These are phyloP conservation scores for Alternaria tenuissima DNA, from an alignment of 2,329 filamentous ascomycete genomes.

Conservation along the genomic window DNA sequence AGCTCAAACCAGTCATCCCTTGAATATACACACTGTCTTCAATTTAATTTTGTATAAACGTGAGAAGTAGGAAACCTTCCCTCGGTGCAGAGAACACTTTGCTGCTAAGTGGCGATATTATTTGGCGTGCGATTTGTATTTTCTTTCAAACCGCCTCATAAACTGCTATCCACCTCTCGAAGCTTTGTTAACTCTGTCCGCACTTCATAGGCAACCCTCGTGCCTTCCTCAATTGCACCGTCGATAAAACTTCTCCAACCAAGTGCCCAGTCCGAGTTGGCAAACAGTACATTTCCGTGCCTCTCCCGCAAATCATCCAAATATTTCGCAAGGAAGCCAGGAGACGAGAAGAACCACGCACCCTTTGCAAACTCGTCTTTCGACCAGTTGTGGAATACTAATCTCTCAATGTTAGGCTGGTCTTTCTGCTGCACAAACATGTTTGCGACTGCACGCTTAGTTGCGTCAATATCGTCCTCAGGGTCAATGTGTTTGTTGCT, in stretches of 20 bases:
- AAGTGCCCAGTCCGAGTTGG: slow-evolving; percentile 59
- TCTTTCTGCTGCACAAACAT: too few species aligned
- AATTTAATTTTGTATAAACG: too few species aligned
- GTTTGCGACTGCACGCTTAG: too few species aligned
- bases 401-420: slow-evolving; percentile 16
- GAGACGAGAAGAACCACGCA: slow-evolving; percentile 45
- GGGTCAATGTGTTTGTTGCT: slow-evolving; percentile 56
- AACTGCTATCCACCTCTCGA: too few species aligned
- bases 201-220: slow-evolving; percentile 46
- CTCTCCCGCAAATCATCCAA: slow-evolving; percentile 53
- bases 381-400: slow-evolving; percentile 60
- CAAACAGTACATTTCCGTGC: slow-evolving; percentile 58
- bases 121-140: too few species aligned
- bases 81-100: too few species aligned
- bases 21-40: too few species aligned
- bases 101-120: too few species aligned
- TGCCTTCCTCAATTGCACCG: slow-evolving; percentile 59
- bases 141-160: too few species aligned
- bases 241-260: slow-evolving; percentile 62
- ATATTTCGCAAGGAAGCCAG: slow-evolving; percentile 51
- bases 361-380: slow-evolving; percentile 59
- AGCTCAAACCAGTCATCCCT: too few species aligned
- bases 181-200: not conserved
- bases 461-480: slow-evolving; percentile 49
- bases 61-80: too few species aligned